Conservation (phyloP, 2,329 filamentous ascomycete species). For the Bisporella sp. region DNA sequence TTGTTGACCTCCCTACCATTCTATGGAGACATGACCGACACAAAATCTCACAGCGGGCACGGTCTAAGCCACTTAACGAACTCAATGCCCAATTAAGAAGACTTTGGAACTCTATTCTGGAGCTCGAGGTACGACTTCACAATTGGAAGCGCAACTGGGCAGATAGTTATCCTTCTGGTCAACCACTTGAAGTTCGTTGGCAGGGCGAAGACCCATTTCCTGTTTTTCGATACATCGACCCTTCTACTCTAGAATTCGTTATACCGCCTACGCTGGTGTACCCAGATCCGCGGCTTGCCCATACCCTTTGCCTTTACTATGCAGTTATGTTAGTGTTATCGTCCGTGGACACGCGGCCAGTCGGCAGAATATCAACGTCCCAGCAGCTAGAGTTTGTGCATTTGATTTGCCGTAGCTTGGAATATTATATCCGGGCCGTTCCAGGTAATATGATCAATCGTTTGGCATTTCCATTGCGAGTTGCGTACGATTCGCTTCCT, state of each 20-base stretch:
- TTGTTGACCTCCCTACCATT: background rate
- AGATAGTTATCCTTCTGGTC: background rate
- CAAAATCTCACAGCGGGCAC: background rate
- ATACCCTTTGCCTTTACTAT: background rate
- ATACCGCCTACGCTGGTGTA: background rate
- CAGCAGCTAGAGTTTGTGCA: background rate
- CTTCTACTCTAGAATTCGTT: background rate
- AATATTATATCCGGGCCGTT: background rate
- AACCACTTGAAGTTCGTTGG: background rate
- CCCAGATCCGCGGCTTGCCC: background rate
- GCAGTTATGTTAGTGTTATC: background rate
- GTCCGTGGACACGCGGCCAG: background rate
- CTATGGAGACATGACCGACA: background rate
- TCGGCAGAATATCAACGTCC: background rate
- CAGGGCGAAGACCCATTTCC: background rate
- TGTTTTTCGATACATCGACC: background rate
- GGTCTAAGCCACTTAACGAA: background rate
- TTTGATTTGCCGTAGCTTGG: background rate
- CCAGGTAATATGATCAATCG: background rate
- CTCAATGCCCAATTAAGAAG: background rate
- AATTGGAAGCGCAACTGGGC: background rate
- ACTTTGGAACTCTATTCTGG: background rate
- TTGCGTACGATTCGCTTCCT: background rate
- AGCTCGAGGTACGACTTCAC: background rate
- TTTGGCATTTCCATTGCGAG: background rate